Evolutionary conservation across 2,329 filamentous ascomycete genomes (phyloP).

Genomic region (Diplodia sapinea): DNA sequence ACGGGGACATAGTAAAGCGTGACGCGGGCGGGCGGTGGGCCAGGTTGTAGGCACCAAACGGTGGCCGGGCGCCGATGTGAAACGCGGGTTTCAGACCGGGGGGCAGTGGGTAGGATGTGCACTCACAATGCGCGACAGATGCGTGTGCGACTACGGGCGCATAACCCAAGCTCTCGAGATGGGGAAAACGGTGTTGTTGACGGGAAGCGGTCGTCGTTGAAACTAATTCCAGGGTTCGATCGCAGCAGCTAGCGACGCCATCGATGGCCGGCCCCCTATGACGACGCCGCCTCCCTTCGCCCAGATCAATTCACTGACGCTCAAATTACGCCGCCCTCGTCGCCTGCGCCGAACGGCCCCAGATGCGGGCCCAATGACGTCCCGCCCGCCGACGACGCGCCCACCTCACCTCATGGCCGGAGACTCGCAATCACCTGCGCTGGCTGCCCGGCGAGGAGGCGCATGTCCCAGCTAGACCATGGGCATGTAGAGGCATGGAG

Average conservation of each 20-base stretch:
- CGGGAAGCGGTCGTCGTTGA: not conserved
- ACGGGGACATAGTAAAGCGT: constrained; percentile 14
- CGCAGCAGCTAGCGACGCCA: not conserved
- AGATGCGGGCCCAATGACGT: constrained; percentile 23
- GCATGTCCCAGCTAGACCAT: too few relatives aligned
- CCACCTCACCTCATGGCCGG: constrained; percentile 13
- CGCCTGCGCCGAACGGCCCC: constrained; percentile 9
- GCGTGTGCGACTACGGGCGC: not conserved
- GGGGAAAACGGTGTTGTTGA: not conserved
- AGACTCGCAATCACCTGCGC: not conserved
- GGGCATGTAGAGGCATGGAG: not conserved
- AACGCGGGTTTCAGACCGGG: constrained; percentile 29
- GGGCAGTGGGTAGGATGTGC: constrained; percentile 15
- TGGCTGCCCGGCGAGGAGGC: not conserved
- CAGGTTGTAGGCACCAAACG: constrained; percentile 6
- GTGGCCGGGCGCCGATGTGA: constrained; percentile 26
- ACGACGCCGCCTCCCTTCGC: constrained; percentile 26
- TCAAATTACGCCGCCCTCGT: constrained; percentile 22
- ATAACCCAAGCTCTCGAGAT: not conserved
- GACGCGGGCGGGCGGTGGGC: constrained; percentile 22
- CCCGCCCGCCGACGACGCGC: not conserved
- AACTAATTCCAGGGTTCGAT: constrained; percentile 20
- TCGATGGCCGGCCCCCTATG: constrained; percentile 11
- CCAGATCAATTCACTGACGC: constrained; percentile 16
- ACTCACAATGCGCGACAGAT: constrained; percentile 22